Conservation (phyloP, 2,329 filamentous ascomycete genomes). For the Zymoseptoria ardabiliae region DNA sequence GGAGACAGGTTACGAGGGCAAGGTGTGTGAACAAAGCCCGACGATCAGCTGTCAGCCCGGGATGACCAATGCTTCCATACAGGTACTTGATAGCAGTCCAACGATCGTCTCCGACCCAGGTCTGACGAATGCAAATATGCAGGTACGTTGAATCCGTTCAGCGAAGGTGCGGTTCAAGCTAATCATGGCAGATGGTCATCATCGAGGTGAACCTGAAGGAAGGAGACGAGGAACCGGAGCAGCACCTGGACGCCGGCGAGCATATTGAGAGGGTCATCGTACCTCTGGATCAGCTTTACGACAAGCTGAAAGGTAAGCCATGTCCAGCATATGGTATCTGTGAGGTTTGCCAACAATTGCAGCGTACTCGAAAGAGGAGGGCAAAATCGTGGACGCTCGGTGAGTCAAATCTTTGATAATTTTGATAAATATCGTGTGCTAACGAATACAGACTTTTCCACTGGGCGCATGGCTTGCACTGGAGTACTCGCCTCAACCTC, state of each 20-base stretch:
- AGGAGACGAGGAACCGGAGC: constrained; percentile 48
- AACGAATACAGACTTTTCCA: constrained; percentile 46
- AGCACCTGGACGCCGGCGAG: constrained; percentile 54
- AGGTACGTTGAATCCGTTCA: constrained; percentile 27
- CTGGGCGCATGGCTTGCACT: constrained; percentile 53
- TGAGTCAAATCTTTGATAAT: constrained; percentile 11
- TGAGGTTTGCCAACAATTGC: constrained; percentile 16
- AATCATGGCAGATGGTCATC: constrained; percentile 40
- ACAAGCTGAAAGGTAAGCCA: constrained; percentile 40
- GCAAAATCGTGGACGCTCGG: constrained; percentile 47
- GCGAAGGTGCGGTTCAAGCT: not conserved
- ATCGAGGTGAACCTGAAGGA: constrained; percentile 49
- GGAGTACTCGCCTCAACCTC: constrained; percentile 25
- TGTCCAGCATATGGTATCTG: not conserved
- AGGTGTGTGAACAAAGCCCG: constrained; percentile 41
- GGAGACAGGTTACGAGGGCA: constrained; percentile 56
- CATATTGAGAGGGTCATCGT: constrained; percentile 55
- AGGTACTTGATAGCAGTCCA: constrained; percentile 47
- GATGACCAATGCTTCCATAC: constrained; percentile 30
- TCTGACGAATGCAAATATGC: constrained; percentile 54
- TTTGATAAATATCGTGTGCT: not conserved
- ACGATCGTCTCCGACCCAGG: constrained; percentile 61
- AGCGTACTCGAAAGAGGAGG: constrained; percentile 37
- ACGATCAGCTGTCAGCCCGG: constrained; percentile 56
- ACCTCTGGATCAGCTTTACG: constrained; percentile 50